Base-by-base conservation (phyloP, 2,329 filamentous ascomycete species). In the Nemania bipapillata region DNA sequence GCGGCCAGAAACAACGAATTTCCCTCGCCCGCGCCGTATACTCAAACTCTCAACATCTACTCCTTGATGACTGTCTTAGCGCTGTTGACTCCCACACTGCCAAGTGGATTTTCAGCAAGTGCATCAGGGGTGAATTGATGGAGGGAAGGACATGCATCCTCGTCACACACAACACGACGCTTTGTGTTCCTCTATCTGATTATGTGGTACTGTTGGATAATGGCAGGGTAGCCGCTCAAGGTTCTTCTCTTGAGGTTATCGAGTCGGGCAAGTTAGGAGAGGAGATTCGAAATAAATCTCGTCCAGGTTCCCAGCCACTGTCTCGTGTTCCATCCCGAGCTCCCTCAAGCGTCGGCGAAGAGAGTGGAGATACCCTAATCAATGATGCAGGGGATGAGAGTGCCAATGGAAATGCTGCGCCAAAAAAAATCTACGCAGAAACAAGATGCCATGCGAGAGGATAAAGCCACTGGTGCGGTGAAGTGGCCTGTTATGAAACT, bases 1-100 rank as follows among this genome's bases (percentile, higher is more conserved):
- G 96, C 71, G 96, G 96, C 6, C 96, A 99, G 81, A 98, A 98
- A 81, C 96, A 99, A 80, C 91, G 96, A 66, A 98, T 99, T 59
- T 97, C 95, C 15, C 86, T 99, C 52, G 96, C 96, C n/a, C 90
- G 96, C 73, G 96, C 96, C 1, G 86, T 99, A n/a, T 99, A 99
- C 81, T 97, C 93, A 72, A 95, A 93, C 80, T 96, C 94, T 5
- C 91, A 91, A 61, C 95, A 98, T 79, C 83, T 99, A 17, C 86
- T 99, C 11, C 86, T 99, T 57, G 96, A 99, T 77, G 96, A 99
- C 79, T 97, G 96, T 71, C 86, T 99, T 50, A 97, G 94, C 77
- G 96, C 96, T 30, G 96, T 99, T 37, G 96, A 99, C 79, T 96
- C 96, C 3, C 96, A 99, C 76, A 98, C 96, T 0, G 94, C 94